A percentile compares a stretch with the other conserved stretches of the same genome.
Evolutionary conservation across 345 rosid species (phyloP).

Genomic region (Reutealis trisperma): DNA sequence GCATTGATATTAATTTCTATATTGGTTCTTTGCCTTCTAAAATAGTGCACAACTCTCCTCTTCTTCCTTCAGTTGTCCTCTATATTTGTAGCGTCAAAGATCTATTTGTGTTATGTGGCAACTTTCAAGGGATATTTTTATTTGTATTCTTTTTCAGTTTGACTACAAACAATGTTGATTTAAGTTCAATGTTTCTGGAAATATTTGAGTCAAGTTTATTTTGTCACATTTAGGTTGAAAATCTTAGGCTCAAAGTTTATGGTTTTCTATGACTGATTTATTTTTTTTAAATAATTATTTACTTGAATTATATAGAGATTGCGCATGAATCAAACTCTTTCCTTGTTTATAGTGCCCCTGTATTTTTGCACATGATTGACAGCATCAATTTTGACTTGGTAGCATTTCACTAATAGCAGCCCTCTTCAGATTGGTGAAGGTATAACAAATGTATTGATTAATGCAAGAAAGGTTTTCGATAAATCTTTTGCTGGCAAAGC

Average conservation of each 20-base stretch:
- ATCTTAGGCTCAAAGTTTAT: not conserved
- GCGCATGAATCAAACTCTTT: not conserved
- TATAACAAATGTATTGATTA: slow-evolving; percentile 74
- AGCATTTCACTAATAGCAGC: not conserved
- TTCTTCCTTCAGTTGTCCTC: not conserved
- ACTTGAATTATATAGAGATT: not conserved
- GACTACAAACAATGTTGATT: not conserved
- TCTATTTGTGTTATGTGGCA: not conserved
- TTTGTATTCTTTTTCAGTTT: not conserved
- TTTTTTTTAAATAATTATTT: not conserved
- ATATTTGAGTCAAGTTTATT: not conserved
- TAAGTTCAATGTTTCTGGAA: not conserved
- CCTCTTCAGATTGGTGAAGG: slow-evolving; percentile 74
- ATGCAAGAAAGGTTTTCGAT: slow-evolving; percentile 75
- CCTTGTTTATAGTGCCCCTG: no score
- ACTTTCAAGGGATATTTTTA: not conserved
- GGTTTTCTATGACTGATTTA: not conserved
- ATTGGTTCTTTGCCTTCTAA: not conserved
- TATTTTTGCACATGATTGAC: not conserved
- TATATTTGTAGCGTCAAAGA: not conserved
- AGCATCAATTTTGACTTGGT: slow-evolving; percentile 1
- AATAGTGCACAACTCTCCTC: not conserved
- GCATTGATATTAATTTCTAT: not conserved
- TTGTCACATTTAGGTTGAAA: no score
- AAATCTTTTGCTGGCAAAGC: slow-evolving; percentile 58